A percentile compares a stretch with the other conserved stretches of the same genome.
Evolutionary conservation across 148 eudicot genomes (phyloP).

Genomic region (Cornus florida): DNA sequence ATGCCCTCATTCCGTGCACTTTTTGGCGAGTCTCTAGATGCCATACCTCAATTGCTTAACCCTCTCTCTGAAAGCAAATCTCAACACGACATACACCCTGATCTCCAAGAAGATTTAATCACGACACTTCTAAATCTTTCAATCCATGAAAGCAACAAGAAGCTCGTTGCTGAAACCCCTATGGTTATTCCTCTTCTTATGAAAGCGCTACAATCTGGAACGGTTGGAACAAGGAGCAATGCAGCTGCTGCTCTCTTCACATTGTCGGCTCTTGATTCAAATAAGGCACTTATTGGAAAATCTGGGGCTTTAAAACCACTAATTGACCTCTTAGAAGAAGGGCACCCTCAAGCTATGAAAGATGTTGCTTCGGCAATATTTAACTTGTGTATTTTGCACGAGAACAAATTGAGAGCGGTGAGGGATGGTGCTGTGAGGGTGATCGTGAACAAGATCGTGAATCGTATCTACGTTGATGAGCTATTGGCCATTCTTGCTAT

Average conservation of each 20-base stretch:
- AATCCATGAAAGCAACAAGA: slow-evolving; percentile 78
- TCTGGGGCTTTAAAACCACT: slow-evolving; percentile 64
- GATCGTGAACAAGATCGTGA: slow-evolving; percentile 49
- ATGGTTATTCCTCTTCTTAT: slow-evolving; percentile 53
- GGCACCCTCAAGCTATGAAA: slow-evolving; percentile 59
- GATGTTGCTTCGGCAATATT: slow-evolving; percentile 83
- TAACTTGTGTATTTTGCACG: slow-evolving; percentile 66
- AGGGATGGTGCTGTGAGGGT: slow-evolving; percentile 67
- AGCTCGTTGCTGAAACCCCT: slow-evolving; percentile 69
- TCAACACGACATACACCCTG: slow-evolving; percentile 23
- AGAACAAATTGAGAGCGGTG: slow-evolving; percentile 67
- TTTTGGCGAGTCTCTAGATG: slow-evolving; percentile 56
- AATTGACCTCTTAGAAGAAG: slow-evolving; percentile 58
- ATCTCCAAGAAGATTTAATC: slow-evolving; percentile 71
- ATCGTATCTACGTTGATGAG: slow-evolving; percentile 52
- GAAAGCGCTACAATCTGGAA: slow-evolving; percentile 49
- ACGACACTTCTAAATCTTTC: slow-evolving; percentile 73
- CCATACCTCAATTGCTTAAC: slow-evolving; percentile 44
- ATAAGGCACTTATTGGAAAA: slow-evolving; percentile 65
- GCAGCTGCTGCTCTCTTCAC: slow-evolving; percentile 85
- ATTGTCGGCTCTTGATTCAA: slow-evolving; percentile 79
- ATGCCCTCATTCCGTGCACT: slow-evolving; percentile 66
- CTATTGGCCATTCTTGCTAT: slow-evolving; percentile 70
- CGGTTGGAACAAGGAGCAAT: slow-evolving; percentile 67
- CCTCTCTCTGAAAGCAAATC: slow-evolving; percentile 35